Conservation (phyloP, 768 basidiomycete species). For the Boletus reticulatus region DNA sequence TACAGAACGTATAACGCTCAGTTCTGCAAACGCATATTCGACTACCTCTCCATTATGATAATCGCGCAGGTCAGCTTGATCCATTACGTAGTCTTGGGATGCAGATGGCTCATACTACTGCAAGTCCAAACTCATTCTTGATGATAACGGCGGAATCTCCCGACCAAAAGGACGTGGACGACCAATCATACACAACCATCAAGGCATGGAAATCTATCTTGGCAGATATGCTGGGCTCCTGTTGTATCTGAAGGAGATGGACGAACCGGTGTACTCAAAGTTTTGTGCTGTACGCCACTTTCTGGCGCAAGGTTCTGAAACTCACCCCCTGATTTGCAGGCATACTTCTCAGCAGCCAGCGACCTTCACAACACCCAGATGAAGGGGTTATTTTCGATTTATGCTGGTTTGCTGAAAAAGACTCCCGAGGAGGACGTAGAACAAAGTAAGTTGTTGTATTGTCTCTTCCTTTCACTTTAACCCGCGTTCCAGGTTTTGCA, state of each 20-base stretch:
- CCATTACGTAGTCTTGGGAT: background rate
- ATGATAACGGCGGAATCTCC: slow-evolving; percentile 58
- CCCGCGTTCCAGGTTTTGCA: slow-evolving; percentile 41
- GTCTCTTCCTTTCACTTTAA: slow-evolving; percentile 1
- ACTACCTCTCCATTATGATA: slow-evolving; percentile 90
- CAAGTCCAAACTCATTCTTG: slow-evolving; percentile 68
- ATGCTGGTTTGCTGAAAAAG: slow-evolving; percentile 61
- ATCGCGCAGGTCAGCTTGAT: slow-evolving; percentile 70
- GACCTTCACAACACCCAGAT: slow-evolving; percentile 81
- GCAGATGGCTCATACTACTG: slow-evolving; percentile 7
- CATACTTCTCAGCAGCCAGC: slow-evolving; percentile 86
- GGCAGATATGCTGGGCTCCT: slow-evolving; percentile 88
- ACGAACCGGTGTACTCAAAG: slow-evolving; percentile 82
- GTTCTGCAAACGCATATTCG: slow-evolving; percentile 89
- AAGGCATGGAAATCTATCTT: slow-evolving; percentile 75
- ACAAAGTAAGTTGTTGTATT: slow-evolving; percentile 46
- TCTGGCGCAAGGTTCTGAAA: background rate
- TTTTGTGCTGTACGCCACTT: slow-evolving; percentile 76
- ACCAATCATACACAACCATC: slow-evolving; percentile 59
- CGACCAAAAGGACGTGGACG: slow-evolving; percentile 41
- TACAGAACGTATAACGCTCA: slow-evolving; percentile 88
- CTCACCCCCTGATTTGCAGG: slow-evolving; percentile 44
- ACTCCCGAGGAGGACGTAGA: slow-evolving; percentile 71
- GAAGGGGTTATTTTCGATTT: slow-evolving; percentile 62
- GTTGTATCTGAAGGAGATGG: slow-evolving; percentile 95